A percentile compares a stretch with the other conserved stretches of the same genome.
Conservation (phyloP, 495 filamentous ascomycete species). For the Neurospora sp. region DNA sequence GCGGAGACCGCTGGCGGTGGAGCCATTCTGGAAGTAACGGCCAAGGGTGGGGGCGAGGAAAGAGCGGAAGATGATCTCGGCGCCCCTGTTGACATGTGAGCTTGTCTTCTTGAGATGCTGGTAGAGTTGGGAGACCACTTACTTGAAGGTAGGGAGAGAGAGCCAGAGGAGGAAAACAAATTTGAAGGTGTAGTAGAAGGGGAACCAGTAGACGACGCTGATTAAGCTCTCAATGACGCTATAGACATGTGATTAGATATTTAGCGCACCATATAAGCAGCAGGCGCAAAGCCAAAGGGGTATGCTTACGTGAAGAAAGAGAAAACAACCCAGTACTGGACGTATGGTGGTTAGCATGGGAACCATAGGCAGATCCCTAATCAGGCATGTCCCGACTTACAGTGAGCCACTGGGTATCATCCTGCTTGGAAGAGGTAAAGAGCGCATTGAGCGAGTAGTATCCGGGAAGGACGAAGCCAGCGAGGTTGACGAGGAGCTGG, state of each 20-base stretch:
- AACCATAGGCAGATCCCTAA: not conserved
- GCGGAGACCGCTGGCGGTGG: slow-evolving; percentile 80
- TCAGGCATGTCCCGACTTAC: slow-evolving; percentile 26
- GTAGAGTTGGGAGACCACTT: slow-evolving; percentile 27
- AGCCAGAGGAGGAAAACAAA: slow-evolving; percentile 95
- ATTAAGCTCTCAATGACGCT: slow-evolving; percentile 84
- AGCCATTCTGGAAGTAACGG: slow-evolving; percentile 72
- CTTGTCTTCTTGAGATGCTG: not conserved
- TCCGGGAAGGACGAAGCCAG: slow-evolving; percentile 85
- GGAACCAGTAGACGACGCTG: slow-evolving; percentile 97
- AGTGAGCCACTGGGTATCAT: slow-evolving; percentile 85
- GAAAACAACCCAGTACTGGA: slow-evolving; percentile 95
- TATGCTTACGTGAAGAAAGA: slow-evolving; percentile 67
- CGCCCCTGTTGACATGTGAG: slow-evolving; percentile 51
- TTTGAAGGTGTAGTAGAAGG: slow-evolving; percentile 99
- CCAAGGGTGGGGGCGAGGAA: slow-evolving; percentile 84
- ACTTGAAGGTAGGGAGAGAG: slow-evolving; percentile 87
- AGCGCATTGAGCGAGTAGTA: slow-evolving; percentile 93
- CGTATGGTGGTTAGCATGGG: slow-evolving; percentile 18
- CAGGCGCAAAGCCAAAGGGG: not conserved
- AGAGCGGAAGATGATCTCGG: slow-evolving; percentile 91
- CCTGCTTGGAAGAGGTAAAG: slow-evolving; percentile 67
- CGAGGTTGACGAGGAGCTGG: slow-evolving; percentile 91
- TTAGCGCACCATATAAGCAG: not conserved
- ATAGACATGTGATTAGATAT: slow-evolving; percentile 3